These are phyloP conservation scores for Cyamopsis tetragonoloba DNA, from an alignment of 306 rosid species.

Conservation along the genomic window DNA sequence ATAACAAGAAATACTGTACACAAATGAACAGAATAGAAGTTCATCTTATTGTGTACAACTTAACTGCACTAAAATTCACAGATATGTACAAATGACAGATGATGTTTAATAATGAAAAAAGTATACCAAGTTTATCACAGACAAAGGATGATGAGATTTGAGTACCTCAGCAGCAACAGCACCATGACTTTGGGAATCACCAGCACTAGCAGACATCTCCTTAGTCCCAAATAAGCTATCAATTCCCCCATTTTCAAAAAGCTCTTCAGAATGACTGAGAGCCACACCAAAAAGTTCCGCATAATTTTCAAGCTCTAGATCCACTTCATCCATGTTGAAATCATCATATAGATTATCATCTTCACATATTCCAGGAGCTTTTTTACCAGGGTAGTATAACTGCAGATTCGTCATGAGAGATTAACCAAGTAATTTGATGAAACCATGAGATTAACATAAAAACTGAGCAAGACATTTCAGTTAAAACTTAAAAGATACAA, in stretches of 20 bases:
- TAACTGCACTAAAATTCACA: background rate
- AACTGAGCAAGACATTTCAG: background rate
- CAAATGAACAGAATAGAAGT: background rate
- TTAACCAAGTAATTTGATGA: slow-evolving; percentile 32
- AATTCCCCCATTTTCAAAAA: slow-evolving; percentile 87
- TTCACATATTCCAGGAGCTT: slow-evolving; percentile 42
- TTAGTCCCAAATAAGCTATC: slow-evolving; percentile 78
- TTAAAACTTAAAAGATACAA: background rate
- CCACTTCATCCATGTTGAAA: slow-evolving; percentile 84
- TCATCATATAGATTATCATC: slow-evolving; percentile 56
- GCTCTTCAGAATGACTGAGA: slow-evolving; percentile 76
- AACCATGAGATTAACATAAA: slow-evolving; percentile 8
- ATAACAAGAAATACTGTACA: background rate
- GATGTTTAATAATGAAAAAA: slow-evolving; percentile 1
- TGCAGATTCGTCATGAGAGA: slow-evolving; percentile 42
- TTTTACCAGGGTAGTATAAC: slow-evolving; percentile 53
- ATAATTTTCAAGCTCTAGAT: slow-evolving; percentile 78
- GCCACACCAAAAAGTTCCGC: slow-evolving; percentile 84
- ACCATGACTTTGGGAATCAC: slow-evolving; percentile 62
- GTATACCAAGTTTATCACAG: background rate
- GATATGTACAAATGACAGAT: background rate
- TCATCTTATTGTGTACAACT: background rate
- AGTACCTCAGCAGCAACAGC: slow-evolving; percentile 75
- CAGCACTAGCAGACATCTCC: slow-evolving; percentile 57
- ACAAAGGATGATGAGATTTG: slow-evolving; percentile 17